A percentile compares a stretch with the other conserved stretches of the same genome.
phyloP scores from a whole-genome alignment of 2,329 filamentous ascomycete genomes.

The Didymella arachidicola region DNA sequence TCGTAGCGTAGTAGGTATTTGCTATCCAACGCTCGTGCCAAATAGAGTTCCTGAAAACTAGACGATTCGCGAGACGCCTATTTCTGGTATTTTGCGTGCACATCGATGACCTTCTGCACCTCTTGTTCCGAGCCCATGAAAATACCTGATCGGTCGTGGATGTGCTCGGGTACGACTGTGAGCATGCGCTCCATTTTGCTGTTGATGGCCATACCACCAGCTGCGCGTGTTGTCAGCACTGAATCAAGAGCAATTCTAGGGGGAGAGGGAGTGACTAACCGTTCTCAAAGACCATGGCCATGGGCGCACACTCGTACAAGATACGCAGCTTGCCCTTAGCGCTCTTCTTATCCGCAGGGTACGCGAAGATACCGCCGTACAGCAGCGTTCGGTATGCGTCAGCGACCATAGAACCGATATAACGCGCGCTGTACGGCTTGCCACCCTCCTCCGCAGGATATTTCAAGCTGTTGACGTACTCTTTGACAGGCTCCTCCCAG shows the following conservation, averaged over 20 bases:
- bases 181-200: conserved; percentile 92
- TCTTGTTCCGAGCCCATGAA: conserved; percentile 96
- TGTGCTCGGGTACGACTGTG: conserved; percentile 85
- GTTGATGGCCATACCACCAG: conserved; percentile 90
- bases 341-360: conserved; percentile 97
- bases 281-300: conserved; percentile 99
- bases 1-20: conserved; percentile 10
- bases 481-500: conserved; percentile 87
- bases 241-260: no score
- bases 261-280: conserved; percentile 65
- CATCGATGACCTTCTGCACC: conserved; percentile 91
- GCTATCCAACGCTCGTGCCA: conserved; percentile 14
- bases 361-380: conserved; percentile 97
- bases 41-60: conserved; percentile 9
- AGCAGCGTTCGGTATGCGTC: conserved; percentile 95
- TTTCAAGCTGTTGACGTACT: conserved; percentile 91
- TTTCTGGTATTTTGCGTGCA: conserved; percentile 68
- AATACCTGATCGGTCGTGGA: conserved; percentile 94
- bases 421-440: conserved; percentile 93
- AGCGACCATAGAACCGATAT: conserved; percentile 98
- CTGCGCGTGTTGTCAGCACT: conserved; percentile 56
- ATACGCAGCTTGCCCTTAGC: conserved; percentile 98
- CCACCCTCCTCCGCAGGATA: conserved; percentile 71
- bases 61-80: conserved; percentile 17
- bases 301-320: conserved; percentile 96